Evolutionary conservation across 805 yeast genomes (phyloP).

Genomic region (Brettanomyces bruxellensis): DNA sequence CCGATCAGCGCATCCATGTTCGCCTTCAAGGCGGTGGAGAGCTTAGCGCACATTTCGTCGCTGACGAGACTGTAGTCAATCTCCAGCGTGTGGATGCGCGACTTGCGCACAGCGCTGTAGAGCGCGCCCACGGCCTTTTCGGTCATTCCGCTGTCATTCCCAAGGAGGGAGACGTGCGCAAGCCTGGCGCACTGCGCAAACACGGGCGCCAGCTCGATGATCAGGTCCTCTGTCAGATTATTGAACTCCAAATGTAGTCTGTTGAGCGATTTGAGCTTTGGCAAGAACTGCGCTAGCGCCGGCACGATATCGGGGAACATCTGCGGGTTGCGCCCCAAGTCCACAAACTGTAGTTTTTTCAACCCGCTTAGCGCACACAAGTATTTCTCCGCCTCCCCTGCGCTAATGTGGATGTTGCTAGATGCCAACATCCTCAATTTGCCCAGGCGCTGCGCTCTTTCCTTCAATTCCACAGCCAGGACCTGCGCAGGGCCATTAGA

Average conservation of each 20-base stretch:
- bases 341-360: constrained; percentile 38
- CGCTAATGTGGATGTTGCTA: not conserved
- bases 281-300: constrained; percentile 33
- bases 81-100: constrained; percentile 43
- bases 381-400: constrained; percentile 30
- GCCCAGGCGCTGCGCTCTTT: no score
- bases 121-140: constrained; percentile 37
- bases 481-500: no score
- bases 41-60: constrained; percentile 30
- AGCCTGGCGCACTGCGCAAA: constrained; percentile 39
- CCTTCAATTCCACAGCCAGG: no score
- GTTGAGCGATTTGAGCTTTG: constrained; percentile 34
- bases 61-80: constrained; percentile 40
- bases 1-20: no score
- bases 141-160: constrained; percentile 34
- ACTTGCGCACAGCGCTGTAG: constrained; percentile 40
- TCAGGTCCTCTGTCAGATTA: constrained; percentile 36
- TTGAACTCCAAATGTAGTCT: constrained; percentile 49
- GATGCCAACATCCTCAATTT: no score
- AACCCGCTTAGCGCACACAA: constrained; percentile 30
- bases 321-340: constrained; percentile 43
- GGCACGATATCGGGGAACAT: constrained; percentile 44
- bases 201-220: constrained; percentile 39
- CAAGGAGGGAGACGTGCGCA: constrained; percentile 45
- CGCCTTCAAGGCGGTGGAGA: no score